Conservation (phyloP, 495 filamentous ascomycete genomes). For the Acidomyces sp. region DNA sequence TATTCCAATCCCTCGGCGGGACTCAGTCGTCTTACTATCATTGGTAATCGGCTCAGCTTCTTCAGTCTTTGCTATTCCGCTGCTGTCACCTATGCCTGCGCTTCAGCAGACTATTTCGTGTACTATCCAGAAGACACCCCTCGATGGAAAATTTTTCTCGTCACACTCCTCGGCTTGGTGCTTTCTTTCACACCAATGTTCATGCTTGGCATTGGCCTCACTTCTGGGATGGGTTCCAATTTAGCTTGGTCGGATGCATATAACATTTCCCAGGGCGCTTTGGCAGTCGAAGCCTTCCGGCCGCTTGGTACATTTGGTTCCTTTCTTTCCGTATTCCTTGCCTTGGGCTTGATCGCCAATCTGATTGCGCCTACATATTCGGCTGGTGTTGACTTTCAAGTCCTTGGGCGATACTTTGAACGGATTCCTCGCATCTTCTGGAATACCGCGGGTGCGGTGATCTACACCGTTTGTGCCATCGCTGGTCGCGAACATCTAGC, state of each 20-base stretch:
- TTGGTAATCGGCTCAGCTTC: slow-evolving; percentile 51
- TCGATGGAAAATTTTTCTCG: slow-evolving; percentile 30
- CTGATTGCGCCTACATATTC: slow-evolving; percentile 57
- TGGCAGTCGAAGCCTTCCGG: slow-evolving; percentile 53
- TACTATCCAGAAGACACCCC: slow-evolving; percentile 47
- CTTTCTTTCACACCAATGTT: slow-evolving; percentile 44
- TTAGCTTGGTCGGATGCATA: slow-evolving; percentile 42
- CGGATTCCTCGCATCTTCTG: slow-evolving; percentile 38
- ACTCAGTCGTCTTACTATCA: slow-evolving; percentile 36
- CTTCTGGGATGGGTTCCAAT: slow-evolving; percentile 42
- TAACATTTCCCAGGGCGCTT: slow-evolving; percentile 45
- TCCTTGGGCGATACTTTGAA: slow-evolving; percentile 36
- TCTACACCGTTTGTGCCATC: slow-evolving; percentile 43
- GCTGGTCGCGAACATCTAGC: slow-evolving; percentile 40
- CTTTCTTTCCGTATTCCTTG: slow-evolving; percentile 59
- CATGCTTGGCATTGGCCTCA: slow-evolving; percentile 60
- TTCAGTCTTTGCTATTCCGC: slow-evolving; percentile 53
- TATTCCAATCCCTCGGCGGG: slow-evolving; percentile 35
- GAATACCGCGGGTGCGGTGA: slow-evolving; percentile 37
- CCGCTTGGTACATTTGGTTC: slow-evolving; percentile 55
- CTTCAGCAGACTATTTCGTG: slow-evolving; percentile 52
- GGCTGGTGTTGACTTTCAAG: slow-evolving; percentile 50
- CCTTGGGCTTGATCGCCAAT: slow-evolving; percentile 60
- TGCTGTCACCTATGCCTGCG: slow-evolving; percentile 48
- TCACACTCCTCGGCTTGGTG: slow-evolving; percentile 34